Conservation (phyloP, 164 flowering plant genomes). For the Warburgia ugandensis region DNA sequence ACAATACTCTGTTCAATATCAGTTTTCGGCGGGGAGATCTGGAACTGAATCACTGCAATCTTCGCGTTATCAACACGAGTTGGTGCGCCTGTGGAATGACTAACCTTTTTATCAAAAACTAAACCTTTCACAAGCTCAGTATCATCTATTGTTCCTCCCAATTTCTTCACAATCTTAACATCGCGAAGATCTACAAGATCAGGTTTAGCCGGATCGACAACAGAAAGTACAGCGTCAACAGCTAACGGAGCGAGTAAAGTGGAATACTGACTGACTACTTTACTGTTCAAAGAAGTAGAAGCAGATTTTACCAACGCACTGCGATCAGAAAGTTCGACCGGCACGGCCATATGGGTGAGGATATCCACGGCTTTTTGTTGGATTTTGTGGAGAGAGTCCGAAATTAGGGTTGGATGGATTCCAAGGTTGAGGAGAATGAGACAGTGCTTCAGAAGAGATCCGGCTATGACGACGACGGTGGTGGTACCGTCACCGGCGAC, state of each 20-base stretch:
- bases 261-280: constrained; percentile 91
- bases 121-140: constrained; percentile 73
- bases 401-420: constrained; percentile 80
- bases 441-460: constrained; percentile 66
- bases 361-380: constrained; percentile 59
- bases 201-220: constrained; percentile 64
- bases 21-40: constrained; percentile 92
- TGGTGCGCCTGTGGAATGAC: constrained; percentile 81
- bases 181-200: constrained; percentile 74
- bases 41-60: constrained; percentile 87
- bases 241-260: constrained; percentile 84
- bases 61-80: constrained; percentile 83
- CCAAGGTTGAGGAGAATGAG: constrained; percentile 48
- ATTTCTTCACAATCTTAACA: constrained; percentile 83
- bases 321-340: constrained; percentile 77
- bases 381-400: constrained; percentile 70
- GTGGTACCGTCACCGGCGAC: constrained; percentile 96
- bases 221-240: constrained; percentile 75
- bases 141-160: constrained; percentile 88
- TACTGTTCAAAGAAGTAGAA: constrained; percentile 73
- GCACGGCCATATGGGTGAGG: constrained; percentile 82
- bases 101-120: constrained; percentile 85
- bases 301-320: constrained; percentile 73
- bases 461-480: constrained; percentile 96
- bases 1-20: constrained; percentile 94